Base-by-base conservation (phyloP, 169 alveolate species). In the Plasmodium yoelii region DNA sequence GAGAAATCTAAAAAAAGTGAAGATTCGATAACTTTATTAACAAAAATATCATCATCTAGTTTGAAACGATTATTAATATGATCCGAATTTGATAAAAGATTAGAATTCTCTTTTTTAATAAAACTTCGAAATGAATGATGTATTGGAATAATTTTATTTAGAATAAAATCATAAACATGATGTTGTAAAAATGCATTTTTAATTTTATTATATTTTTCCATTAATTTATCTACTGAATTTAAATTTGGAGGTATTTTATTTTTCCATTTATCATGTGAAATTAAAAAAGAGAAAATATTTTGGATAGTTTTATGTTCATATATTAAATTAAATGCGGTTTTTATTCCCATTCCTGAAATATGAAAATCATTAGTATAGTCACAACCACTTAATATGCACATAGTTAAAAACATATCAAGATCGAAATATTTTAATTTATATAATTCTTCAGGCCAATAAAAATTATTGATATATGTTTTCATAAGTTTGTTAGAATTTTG, bases 361-460 rank as follows among this genome's bases (percentile, higher is more conserved):
- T 94, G 96, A 84, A 90, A 88, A 73, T 93, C 94, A 88, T 90
- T 91, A 19, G 93, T 94, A 88, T 94, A 94, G 24, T 94, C 96
- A 55, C 95, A 92, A 22, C 96, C 96, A 49, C 95, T 90, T 46
- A 94, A 75, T 44, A 94, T 90, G 86, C 96, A 94, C 94, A 94
- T 94, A 12, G 94, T 80, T 19, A 91, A 68, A 61, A 94, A 94
- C 95, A 92, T 94, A 13, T 89, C 86, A 22, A 90, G 92, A 69
- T 77, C 88, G 34, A 94, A 80, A 69, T 91, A 91, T 82, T 92
- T 92, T 22, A 94, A 65, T 47, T 92, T 61, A 6, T 92, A 88
- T 55, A 80, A 59, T 57, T 86, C 91, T 26, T 86, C 69, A 6
- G 91, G 91, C 91, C 91, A 86, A 64, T 69, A 6, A 61, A 86